A percentile compares a stretch with the other conserved stretches of the same genome.
Conservation (phyloP, 371 early-diverging fungal genomes). For the Blakeslea trispora region DNA sequence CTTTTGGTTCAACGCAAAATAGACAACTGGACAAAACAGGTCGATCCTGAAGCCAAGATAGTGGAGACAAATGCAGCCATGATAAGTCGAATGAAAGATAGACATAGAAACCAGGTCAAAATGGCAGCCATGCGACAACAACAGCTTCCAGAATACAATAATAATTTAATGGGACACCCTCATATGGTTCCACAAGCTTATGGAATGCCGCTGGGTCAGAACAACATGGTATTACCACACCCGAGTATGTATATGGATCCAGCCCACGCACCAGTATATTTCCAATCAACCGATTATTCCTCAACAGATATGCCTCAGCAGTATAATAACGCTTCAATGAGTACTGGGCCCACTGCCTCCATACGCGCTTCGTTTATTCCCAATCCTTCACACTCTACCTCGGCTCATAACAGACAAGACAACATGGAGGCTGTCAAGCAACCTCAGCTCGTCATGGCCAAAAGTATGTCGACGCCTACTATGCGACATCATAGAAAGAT, state of each 20-base stretch:
- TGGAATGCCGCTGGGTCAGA: conserved; percentile 9
- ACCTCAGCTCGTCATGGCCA: neutral
- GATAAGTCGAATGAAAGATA: conserved; percentile 47
- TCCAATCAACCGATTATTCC: conserved; percentile 5
- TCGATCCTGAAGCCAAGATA: conserved; percentile 36
- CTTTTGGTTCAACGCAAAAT: conserved; percentile 40
- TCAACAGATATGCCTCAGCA: conserved; percentile 5
- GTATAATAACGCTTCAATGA: no score
- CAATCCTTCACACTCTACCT: conserved; percentile 9
- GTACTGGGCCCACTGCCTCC: no score
- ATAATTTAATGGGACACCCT: conserved; percentile 1
- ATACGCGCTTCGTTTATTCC: conserved; percentile 12
- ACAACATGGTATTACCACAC: conserved; percentile 27
- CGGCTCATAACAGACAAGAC: conserved; percentile 6
- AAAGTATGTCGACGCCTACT: conserved; percentile 5
- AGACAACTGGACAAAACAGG: conserved; percentile 39
- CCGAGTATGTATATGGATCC: conserved; percentile 27
- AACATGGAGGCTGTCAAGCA: neutral
- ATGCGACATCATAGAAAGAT: no score
- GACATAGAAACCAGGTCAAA: conserved; percentile 44
- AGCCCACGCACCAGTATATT: conserved; percentile 18
- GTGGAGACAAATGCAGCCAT: conserved; percentile 36
- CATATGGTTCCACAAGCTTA: conserved; percentile 29
- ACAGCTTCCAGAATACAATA: conserved; percentile 26
- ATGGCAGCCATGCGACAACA: conserved; percentile 43